phyloP scores from a whole-genome alignment of 78 protist genomes.

The Dictyostelium citrinum region DNA sequence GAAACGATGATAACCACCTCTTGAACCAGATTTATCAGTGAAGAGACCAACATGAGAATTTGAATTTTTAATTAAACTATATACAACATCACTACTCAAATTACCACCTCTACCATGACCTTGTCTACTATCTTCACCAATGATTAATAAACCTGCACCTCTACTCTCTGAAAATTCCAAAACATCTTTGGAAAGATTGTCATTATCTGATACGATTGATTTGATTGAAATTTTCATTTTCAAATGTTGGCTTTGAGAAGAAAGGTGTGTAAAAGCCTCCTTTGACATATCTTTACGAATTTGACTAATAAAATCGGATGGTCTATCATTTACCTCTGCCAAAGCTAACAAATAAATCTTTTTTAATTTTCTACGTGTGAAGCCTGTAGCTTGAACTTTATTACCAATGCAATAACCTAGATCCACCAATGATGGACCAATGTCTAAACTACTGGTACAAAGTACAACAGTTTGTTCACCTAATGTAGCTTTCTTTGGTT shows the following conservation, averaged over 20 bases:
- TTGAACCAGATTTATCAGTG: constrained; percentile 51
- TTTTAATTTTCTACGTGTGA: constrained; percentile 30
- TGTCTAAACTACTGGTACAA: constrained; percentile 18
- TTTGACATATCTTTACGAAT: constrained; percentile 52
- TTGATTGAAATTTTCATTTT: constrained; percentile 30
- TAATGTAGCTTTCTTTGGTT: not conserved
- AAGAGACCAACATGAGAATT: constrained; percentile 50
- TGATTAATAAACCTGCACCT: constrained; percentile 6
- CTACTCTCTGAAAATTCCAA: constrained; percentile 18
- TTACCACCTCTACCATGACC: constrained; percentile 28
- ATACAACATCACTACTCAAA: not conserved
- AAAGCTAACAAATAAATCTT: constrained; percentile 30
- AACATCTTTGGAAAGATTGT: constrained; percentile 42
- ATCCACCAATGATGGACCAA: constrained; percentile 43
- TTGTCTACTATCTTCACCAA: constrained; percentile 3
- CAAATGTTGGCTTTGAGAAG: constrained; percentile 11
- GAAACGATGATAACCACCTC: constrained; percentile 28
- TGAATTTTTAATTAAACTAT: constrained; percentile 17
- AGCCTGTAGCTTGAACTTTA: not conserved
- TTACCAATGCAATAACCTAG: constrained; percentile 39
- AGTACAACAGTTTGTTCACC: constrained; percentile 20
- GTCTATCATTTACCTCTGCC: constrained; percentile 60
- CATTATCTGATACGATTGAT: constrained; percentile 37
- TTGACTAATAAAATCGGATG: constrained; percentile 64
- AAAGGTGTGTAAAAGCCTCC: constrained; percentile 1